Evolutionary conservation across 169 alveolate species (phyloP), one percentile per base, ranked within the genome.

Genomic region (Eimeria necatrix): DNA sequence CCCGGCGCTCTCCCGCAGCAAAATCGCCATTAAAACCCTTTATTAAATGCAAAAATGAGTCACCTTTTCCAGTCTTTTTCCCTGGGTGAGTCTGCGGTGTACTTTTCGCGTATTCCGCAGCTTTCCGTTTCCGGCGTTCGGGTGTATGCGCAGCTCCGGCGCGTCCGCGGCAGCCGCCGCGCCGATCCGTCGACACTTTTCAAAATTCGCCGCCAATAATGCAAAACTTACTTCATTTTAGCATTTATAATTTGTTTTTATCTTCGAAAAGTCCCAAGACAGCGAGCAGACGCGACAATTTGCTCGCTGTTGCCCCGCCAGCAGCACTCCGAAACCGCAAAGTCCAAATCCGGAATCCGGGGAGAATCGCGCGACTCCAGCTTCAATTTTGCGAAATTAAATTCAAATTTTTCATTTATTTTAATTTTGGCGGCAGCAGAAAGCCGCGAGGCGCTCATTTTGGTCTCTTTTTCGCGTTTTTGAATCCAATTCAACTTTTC

Each of bases 41-140:
- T 24, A 68, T 18, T 9, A 68, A 41, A 80, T 41, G 89, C n/a
- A n/a, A 80, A 80, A 51, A 80, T 80, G 89, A 48, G n/a, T 20
- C 60, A 80, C 41, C 89, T 80, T 24, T 8, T 80, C 2, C 89
- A 80, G 89, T 68, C 89, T 32, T 80, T 80, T 51, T 80, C 89
- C 71, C 70, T 80, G 18, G 89, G 89, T 80, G 70, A 80, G 89
- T 4, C 48, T n/a, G 7, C 8, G 78, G 5, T 41, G 78, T 22
- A 68, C 12, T 68, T 68, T 18, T 48, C 0, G 6, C 48, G 14
- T 18, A 18, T 16, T 68, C 51, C 78, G 4, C 78, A 68, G 49
- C 49, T n/a, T n/a, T n/a, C n/a, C n/a, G n/a, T n/a, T n/a, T n/a
- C 49, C 78, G 51, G 51, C 26, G 78, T 48, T 41, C 78, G 78